Base-by-base conservation (phyloP, 2,329 filamentous ascomycete genomes). In the Paecilomyces formosus region DNA sequence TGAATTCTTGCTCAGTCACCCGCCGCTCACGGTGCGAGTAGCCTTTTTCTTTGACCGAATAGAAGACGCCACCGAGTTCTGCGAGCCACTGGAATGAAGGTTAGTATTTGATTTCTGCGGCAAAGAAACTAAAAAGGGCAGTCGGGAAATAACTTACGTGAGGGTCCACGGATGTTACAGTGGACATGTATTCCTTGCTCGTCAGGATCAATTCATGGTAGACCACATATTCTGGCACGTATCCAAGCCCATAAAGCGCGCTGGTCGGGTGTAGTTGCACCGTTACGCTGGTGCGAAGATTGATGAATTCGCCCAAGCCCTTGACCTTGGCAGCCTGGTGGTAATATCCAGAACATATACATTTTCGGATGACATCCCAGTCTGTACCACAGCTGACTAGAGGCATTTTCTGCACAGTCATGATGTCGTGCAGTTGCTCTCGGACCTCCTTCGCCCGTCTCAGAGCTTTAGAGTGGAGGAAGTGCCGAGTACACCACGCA, bases 141-240 rank as follows among this genome's bases (percentile, higher is more conserved):
- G 13, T 15, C 21, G 13, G 13, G 8, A 9, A 51, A 28, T 21
- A 49, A 70, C 76, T 73, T 74, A 78, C 76, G 71, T 95, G 91
- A 56, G 94, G 93, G 72, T 99, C 94, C 1, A 99, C 94, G 1
- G 91, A 86, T 3, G 94, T 99, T 9, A 99, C 94, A 3, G 91
- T 96, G 2, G 90, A 95, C 86, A 99, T 97, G 78, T 97, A 99
- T 72, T 97, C 94, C 72, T 96, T 97, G 58, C 88, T 90, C 0
- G 94, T 99, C 61, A 99, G 85, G 66, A 99, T 96, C 59, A 99
- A 84, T 75, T 99, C 94, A 79, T 99, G 94, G 75, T 99, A 99
- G 50, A 99, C 87, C 56, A 99, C 91, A 70, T 97, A 97, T 71
- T 99, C 94, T 1, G 95, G 94, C 24, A 96, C 84, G 74, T 96